Evolutionary conservation across 2,329 filamentous ascomycete genomes (phyloP).

Genomic region (Emmonsiellopsis sp.): DNA sequence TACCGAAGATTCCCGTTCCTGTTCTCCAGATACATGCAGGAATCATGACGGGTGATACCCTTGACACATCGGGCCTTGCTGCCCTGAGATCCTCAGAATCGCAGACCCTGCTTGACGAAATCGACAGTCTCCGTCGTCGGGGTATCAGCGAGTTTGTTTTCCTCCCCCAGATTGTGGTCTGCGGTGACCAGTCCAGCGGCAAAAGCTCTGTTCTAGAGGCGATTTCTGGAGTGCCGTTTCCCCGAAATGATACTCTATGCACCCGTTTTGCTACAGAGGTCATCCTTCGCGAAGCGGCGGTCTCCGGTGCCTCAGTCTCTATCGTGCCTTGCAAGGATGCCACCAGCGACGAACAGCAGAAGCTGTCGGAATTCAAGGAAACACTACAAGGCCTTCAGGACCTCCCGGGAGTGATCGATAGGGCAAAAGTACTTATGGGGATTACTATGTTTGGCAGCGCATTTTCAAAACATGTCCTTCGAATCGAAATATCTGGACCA

Average conservation of each 20-base stretch:
- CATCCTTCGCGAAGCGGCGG: conserved; percentile 13
- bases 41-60: background rate
- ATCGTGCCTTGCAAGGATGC: conserved; percentile 15
- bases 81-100: background rate
- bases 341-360: conserved; percentile 8
- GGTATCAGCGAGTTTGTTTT: background rate
- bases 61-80: background rate
- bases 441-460: conserved; percentile 11
- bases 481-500: conserved; percentile 9
- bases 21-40: too few species aligned
- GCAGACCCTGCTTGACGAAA: background rate
- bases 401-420: conserved; percentile 6
- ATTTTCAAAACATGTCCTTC: conserved; percentile 7
- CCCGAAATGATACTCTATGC: conserved; percentile 20
- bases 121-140: background rate
- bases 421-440: conserved; percentile 8
- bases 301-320: conserved; percentile 8
- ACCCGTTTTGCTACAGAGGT: conserved; percentile 24
- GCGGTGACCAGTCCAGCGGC: conserved; percentile 23
- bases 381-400: conserved; percentile 3
- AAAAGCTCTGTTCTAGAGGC: conserved; percentile 24
- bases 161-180: conserved; percentile 22
- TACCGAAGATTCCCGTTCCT: too few species aligned
- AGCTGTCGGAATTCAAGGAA: conserved; percentile 10
- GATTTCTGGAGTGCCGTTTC: conserved; percentile 21